Evolutionary conservation across 1,284 basidiomycete genomes (phyloP), one percentile per base, ranked within the genome.

Genomic region (Cutaneotrichosporon cavernicola): DNA sequence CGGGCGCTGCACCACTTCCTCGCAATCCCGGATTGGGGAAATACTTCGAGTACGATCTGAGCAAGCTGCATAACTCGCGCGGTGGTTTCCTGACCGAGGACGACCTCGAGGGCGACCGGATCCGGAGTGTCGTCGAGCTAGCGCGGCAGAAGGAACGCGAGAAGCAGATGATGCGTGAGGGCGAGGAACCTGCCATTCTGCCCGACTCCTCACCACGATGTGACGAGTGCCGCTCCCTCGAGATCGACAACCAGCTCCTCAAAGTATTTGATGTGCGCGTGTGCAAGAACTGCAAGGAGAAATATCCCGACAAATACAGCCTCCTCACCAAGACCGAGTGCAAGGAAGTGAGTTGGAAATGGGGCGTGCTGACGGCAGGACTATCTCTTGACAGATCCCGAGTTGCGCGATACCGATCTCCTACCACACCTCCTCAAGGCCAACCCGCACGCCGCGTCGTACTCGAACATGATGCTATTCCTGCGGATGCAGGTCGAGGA

Each of bases 381-480:
- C 80, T 93, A 94, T 76, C 86, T 96, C 38, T 81, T 96, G 56
- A 97, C 94, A 9, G 92, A 95, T 76, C 84, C 91, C 30, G 97
- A 99, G 78, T 84, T 99, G 38, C 88, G 89, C 61, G 97, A 99
- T 76, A 87, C 90, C 70, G 93, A 97, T 71, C 82, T 91, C 22
- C 85, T 99, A 67, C 96, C 95, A 0, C 97, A 99, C 80, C 84
- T 98, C 21, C 84, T 99, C 58, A 94, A 95, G 76, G 90, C 93
- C 4, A 99, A 99, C 76, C 97, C 97, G 2, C 95, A 99, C 82
- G 91, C 92, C 69, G 91, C 93, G 26, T 97, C 93, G 0, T 99
- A 93, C 77, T 90, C 90, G 56, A 99, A 99, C 82, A 99, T 99
- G 97, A 99, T 99, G 97, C 85, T 99, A 30, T 99, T 93, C 81